Conservation (phyloP, 257 asterid genomes). For the Solanum chilense region DNA sequence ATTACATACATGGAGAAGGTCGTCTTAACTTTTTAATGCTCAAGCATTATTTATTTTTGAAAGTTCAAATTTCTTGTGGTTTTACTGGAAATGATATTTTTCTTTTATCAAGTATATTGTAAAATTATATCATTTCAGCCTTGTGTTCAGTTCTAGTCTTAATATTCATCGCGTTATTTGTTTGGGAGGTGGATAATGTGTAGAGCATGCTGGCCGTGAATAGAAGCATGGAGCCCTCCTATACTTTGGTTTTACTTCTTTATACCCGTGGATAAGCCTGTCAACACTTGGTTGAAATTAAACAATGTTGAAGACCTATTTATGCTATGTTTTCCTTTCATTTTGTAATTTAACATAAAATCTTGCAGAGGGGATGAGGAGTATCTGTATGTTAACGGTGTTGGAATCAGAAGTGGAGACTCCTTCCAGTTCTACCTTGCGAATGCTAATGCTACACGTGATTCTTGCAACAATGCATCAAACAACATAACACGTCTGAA, state of each 20-base stretch:
- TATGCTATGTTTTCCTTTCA: background rate
- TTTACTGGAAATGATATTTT: background rate
- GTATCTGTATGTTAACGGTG: constrained; percentile 45
- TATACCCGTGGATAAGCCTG: background rate
- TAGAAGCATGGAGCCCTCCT: background rate
- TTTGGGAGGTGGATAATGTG: background rate
- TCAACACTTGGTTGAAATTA: background rate
- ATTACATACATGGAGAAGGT: background rate
- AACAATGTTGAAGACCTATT: background rate
- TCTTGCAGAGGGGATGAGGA: constrained; percentile 63
- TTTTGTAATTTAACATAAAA: background rate
- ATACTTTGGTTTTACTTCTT: background rate
- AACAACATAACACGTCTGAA: constrained; percentile 29
- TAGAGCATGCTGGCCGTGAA: background rate
- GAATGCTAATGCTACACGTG: constrained; percentile 37
- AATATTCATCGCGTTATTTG: background rate
- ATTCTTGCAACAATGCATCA: constrained; percentile 27
- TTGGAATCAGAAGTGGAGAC: constrained; percentile 64
- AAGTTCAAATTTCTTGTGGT: background rate
- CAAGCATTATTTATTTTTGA: background rate
- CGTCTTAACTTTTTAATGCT: background rate
- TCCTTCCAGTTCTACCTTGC: constrained; percentile 49
- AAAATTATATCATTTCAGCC: background rate
- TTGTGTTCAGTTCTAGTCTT: background rate
- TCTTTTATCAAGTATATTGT: background rate